A percentile compares a stretch with the other conserved stretches of the same genome.
phyloP scores from a whole-genome alignment of 257 asterid genomes.

The Plantago major region DNA sequence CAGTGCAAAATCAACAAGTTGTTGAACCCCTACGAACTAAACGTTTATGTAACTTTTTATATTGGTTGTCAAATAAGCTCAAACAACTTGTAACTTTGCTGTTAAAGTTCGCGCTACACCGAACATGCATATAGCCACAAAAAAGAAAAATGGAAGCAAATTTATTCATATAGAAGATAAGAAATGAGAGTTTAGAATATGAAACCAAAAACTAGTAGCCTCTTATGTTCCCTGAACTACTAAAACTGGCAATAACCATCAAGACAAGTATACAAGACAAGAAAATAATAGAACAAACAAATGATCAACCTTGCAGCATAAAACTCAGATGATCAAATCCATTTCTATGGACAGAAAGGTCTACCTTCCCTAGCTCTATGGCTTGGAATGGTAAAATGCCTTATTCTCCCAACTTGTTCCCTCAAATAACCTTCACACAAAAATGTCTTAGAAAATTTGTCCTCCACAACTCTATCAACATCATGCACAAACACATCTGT shows the following conservation, averaged over 20 bases:
- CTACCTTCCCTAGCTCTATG: constrained; percentile 46
- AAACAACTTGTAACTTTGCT: too few species aligned
- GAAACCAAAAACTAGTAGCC: too few species aligned
- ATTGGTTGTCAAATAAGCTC: too few species aligned
- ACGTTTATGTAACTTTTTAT: too few species aligned
- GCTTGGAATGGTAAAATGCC: constrained; percentile 76
- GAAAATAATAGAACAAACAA: constrained; percentile 5
- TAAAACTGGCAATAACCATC: neutral
- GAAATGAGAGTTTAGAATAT: too few species aligned
- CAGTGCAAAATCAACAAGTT: too few species aligned
- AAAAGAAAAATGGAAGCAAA: too few species aligned
- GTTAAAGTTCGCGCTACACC: too few species aligned
- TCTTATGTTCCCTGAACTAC: too few species aligned
- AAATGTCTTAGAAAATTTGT: constrained; percentile 65
- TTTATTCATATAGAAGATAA: too few species aligned
- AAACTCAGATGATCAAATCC: constrained; percentile 4
- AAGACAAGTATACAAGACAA: neutral
- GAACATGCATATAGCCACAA: too few species aligned
- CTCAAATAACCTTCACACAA: constrained; percentile 68
- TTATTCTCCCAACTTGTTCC: constrained; percentile 63
- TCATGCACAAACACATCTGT: constrained; percentile 89
- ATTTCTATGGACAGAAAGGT: constrained; percentile 63
- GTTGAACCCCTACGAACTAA: too few species aligned
- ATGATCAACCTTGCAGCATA: neutral
- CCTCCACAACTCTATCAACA: constrained; percentile 72